A percentile compares a stretch with the other conserved stretches of the same genome.
Evolutionary conservation across 2,329 filamentous ascomycete species (phyloP).

Genomic region (Massarina eburnea): DNA sequence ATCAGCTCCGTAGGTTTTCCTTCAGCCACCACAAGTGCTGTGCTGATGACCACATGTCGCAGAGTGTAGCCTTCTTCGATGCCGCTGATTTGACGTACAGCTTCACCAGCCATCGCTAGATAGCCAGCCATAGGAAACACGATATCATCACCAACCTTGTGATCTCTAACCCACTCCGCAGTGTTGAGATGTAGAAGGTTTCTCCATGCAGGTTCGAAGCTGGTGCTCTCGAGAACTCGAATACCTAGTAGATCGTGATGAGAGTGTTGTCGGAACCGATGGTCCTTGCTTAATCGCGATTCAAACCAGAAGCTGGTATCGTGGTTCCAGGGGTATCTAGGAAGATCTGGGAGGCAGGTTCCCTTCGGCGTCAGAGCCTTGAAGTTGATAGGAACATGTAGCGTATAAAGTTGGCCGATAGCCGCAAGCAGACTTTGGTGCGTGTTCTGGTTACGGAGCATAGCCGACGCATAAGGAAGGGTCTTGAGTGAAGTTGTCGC

Average conservation of each 20-base stretch:
- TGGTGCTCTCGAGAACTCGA: not conserved
- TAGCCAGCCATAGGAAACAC: slow-evolving; percentile 51
- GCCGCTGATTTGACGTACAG: slow-evolving; percentile 15
- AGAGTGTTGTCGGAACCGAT: not conserved
- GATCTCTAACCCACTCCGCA: slow-evolving; percentile 50
- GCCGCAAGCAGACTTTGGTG: slow-evolving; percentile 5
- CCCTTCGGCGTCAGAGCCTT: not conserved
- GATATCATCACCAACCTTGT: slow-evolving; percentile 43
- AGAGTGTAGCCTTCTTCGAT: slow-evolving; percentile 1
- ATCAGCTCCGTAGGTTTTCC: slow-evolving; percentile 9
- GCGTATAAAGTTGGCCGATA: slow-evolving; percentile 11
- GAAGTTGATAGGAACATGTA: slow-evolving; percentile 6
- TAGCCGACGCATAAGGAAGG: slow-evolving; percentile 7
- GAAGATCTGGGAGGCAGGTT: slow-evolving; percentile 6
- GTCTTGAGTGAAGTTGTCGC: not conserved
- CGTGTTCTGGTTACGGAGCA: slow-evolving; percentile 4
- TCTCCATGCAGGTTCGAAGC: slow-evolving; percentile 10
- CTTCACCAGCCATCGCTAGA: slow-evolving; percentile 45
- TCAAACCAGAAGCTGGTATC: slow-evolving; percentile 19
- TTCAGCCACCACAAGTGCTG: slow-evolving; percentile 10
- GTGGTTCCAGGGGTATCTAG: slow-evolving; percentile 18
- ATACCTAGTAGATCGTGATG: slow-evolving; percentile 18
- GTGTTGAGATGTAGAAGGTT: slow-evolving; percentile 35
- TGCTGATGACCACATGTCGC: slow-evolving; percentile 7
- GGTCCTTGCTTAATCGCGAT: slow-evolving; percentile 7